phyloP scores from a whole-genome alignment of 2,329 filamentous ascomycete genomes.

The Monilinia polystroma region DNA sequence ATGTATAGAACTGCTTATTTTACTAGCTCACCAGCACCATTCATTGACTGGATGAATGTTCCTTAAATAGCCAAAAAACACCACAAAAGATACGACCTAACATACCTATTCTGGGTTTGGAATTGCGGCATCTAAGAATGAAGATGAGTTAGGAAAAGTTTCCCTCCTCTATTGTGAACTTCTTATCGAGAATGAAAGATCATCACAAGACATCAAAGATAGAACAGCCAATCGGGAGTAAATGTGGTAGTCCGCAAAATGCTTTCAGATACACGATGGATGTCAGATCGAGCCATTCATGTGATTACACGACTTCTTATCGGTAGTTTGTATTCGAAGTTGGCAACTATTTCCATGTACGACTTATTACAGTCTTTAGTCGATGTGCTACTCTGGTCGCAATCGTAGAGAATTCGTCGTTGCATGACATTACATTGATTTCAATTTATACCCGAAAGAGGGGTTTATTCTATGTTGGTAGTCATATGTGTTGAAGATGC shows the following conservation, averaged over 20 bases:
- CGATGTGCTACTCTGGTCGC: neutral
- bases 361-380: neutral
- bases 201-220: conserved; percentile 8
- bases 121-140: neutral
- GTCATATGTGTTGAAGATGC: neutral
- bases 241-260: conserved; percentile 14
- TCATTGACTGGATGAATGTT: neutral
- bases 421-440: neutral
- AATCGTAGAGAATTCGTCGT: neutral
- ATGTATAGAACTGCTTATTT: neutral
- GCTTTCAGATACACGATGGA: conserved; percentile 1
- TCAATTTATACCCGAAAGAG: neutral
- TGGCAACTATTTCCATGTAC: conserved; percentile 2
- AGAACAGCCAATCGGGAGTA: conserved; percentile 2
- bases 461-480: neutral
- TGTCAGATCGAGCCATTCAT: conserved; percentile 14
- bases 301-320: conserved; percentile 17
- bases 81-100: neutral
- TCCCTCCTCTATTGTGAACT: neutral
- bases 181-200: conserved; percentile 4
- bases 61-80: conserved; percentile 9
- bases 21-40: neutral
- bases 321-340: conserved; percentile 1
- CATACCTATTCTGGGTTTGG: neutral
- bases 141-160: conserved; percentile 7